Evolutionary conservation across 1,284 basidiomycete genomes (phyloP), one percentile per base, ranked within the genome.

Genomic region (Leucoagaricus sp.): DNA sequence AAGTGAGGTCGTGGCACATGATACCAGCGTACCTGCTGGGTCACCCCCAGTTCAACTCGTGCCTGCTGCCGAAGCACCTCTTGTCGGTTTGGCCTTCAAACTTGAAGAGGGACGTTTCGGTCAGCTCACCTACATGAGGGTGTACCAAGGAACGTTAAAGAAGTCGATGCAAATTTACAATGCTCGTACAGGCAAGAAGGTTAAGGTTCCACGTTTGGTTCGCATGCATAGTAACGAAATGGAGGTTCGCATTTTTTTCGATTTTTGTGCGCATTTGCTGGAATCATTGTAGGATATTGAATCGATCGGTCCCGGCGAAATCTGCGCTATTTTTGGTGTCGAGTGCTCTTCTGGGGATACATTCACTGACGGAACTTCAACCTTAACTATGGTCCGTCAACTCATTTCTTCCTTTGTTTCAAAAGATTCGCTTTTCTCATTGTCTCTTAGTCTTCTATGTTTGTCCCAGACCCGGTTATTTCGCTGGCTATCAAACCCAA

Each of bases 161-260:
- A 91, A 92, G 71, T 88, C 93, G 1, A 84, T 82, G 58, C 81
- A 89, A 61, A 96, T 99, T 67, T 95, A 83, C 77, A 98, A 99
- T 69, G 94, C 93, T 4, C 82, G 96, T 42, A 96, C 95, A 19
- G 97, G 96, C 50, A 99, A 98, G 81, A 94, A 90, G 75, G 93
- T 98, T 76, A 98, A 99, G 76, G 93, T 99, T n/a, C 96, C 96
- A 7, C 84, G 96, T 48, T 78, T 99, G 60, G 97, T 98, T 58
- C 84, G 96, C 58, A 98, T 99, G 97, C 97, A 99, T 75, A 90
- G 89, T 70, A 94, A 99, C 68, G 96, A 99, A 75, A 98, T 99
- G 97, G 97, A 99, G 84, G 89, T 89, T 49, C 50, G 78, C 5
- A 9, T 40, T 5, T n/a, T 8, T n/a, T n/a, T 5, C 5, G 36